These are phyloP conservation scores for Blastobotrys proliferans DNA, from an alignment of 1,139 yeast genomes.

Conservation along the genomic window DNA sequence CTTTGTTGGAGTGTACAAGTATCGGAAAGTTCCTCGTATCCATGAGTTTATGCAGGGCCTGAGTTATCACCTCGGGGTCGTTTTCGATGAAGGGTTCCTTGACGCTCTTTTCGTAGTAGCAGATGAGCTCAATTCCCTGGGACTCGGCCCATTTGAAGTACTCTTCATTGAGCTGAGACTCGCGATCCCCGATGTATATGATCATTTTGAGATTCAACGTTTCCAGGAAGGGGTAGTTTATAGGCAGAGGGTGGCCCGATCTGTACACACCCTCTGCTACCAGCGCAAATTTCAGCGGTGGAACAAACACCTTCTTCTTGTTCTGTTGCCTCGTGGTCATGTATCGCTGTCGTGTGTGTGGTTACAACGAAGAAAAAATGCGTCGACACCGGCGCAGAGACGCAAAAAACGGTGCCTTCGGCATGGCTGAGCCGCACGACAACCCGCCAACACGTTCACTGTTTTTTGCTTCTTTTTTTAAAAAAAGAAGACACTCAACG, in stretches of 20 bases:
- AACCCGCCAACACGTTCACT: no score
- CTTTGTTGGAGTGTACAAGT: conserved; percentile 87
- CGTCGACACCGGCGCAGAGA: no score
- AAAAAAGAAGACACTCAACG: no score
- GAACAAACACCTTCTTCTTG: conserved; percentile 45
- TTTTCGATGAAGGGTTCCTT: conserved; percentile 68
- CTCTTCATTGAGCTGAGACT: conserved; percentile 53
- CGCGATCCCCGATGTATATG: conserved; percentile 61
- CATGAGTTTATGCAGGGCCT: conserved; percentile 60
- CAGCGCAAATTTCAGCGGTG: conserved; percentile 85
- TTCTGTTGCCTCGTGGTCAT: no score
- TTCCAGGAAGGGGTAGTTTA: conserved; percentile 73
- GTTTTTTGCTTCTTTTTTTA: no score
- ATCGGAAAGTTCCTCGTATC: conserved; percentile 79
- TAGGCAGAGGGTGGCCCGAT: conserved; percentile 89
- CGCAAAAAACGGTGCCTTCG: no score
- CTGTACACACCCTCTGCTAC: conserved; percentile 86
- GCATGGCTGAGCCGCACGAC: no score
- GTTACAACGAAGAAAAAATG: no score
- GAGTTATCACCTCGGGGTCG: conserved; percentile 53
- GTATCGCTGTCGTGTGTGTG: no score
- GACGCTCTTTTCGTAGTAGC: conserved; percentile 63
- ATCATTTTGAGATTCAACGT: conserved; percentile 71
- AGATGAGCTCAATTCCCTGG: conserved; percentile 55
- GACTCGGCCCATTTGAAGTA: conserved; percentile 63